Percentiles rank a stretch among this genome's conserved stretches.
Evolutionary conservation across 768 basidiomycete species (phyloP).

Genomic region (Dioszegia crocea): DNA sequence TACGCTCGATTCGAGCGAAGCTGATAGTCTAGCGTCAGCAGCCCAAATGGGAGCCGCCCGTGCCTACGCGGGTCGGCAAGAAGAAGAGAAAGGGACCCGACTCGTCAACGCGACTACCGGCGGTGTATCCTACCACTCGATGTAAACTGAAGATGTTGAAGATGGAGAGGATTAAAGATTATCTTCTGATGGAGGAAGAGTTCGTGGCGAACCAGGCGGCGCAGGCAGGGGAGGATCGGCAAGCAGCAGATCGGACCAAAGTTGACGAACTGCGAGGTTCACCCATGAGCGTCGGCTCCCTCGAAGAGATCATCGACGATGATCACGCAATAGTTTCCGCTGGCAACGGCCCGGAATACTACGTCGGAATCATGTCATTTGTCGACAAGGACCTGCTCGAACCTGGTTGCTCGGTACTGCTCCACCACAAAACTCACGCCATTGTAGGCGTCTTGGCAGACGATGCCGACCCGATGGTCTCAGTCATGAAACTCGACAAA

Average conservation of each 20-base stretch:
- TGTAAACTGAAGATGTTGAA: conserved; percentile 93
- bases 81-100: conserved; percentile 94
- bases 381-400: conserved; percentile 98
- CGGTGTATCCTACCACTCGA: conserved; percentile 88
- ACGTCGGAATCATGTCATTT: conserved; percentile 94
- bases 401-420: conserved; percentile 86
- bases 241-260: conserved; percentile 86
- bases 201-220: conserved; percentile 49
- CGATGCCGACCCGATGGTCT: conserved; percentile 91
- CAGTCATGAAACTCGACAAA: conserved; percentile 98
- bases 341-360: conserved; percentile 89
- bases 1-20: not conserved
- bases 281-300: conserved; percentile 95
- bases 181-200: conserved; percentile 73
- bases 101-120: conserved; percentile 80
- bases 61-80: conserved; percentile 94
- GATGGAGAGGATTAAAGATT: conserved; percentile 97
- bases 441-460: conserved; percentile 94
- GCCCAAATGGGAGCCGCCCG: conserved; percentile 96
- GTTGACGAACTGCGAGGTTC: conserved; percentile 92
- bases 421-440: conserved; percentile 93
- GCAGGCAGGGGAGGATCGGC: conserved; percentile 74
- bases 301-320: conserved; percentile 73
- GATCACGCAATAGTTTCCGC: conserved; percentile 85
- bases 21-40: conserved; percentile 35